These are phyloP conservation scores for Pythium phragmitis DNA, from an alignment of 352 stramenopile species.

Conservation along the genomic window DNA sequence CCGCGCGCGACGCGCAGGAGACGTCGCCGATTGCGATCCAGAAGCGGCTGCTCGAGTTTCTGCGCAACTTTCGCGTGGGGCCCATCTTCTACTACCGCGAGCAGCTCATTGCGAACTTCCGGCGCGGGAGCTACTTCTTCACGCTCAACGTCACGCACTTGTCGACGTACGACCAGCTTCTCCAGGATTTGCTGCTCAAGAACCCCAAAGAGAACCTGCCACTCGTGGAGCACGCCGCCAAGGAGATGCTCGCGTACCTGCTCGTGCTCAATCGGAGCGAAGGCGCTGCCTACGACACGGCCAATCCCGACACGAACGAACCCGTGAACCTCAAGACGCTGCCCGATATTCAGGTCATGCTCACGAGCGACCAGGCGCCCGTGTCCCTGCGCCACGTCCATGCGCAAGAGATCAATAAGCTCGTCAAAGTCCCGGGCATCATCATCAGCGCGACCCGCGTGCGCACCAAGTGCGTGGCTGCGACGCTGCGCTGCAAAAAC, in stretches of 20 bases:
- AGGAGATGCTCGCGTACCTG: constrained; percentile 71
- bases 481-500: constrained; percentile 91
- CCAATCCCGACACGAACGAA: constrained; percentile 20
- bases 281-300: constrained; percentile 25
- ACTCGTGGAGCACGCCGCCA: constrained; percentile 83
- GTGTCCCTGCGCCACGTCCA: constrained; percentile 81
- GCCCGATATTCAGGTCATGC: constrained; percentile 79
- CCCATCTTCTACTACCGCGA: constrained; percentile 90
- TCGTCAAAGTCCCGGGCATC: constrained; percentile 95
- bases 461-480: constrained; percentile 90
- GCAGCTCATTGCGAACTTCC: constrained; percentile 85
- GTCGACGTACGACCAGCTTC: constrained; percentile 80
- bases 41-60: constrained; percentile 71
- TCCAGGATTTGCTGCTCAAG: constrained; percentile 85
- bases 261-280: constrained; percentile 52
- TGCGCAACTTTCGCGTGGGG: constrained; percentile 86
- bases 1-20: constrained; percentile 48
- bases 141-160: constrained; percentile 86
- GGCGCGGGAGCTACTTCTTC: constrained; percentile 70
- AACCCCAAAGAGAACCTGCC: constrained; percentile 83
- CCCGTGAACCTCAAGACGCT: constrained; percentile 36
- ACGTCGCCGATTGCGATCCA: constrained; percentile 63
- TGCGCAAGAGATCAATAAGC: constrained; percentile 87
- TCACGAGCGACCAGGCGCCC: constrained; percentile 75
- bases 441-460: constrained; percentile 95